A percentile compares a stretch with the other conserved stretches of the same genome.
phyloP scores from a whole-genome alignment of 768 basidiomycete genomes.

The Russula lepida region DNA sequence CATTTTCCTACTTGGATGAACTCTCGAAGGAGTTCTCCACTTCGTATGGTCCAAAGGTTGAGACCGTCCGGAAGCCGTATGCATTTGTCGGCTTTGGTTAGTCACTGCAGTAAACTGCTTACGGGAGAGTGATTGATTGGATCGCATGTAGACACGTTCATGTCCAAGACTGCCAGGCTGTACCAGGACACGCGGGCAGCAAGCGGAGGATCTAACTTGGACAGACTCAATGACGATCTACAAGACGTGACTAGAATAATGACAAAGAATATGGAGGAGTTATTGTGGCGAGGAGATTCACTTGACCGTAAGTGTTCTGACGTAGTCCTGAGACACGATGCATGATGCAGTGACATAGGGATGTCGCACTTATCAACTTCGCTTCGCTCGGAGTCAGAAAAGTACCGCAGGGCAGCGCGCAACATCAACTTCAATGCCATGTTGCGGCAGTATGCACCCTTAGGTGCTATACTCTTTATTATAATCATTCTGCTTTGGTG shows the following conservation, averaged over 20 bases:
- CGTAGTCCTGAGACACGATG: background rate
- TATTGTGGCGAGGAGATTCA: constrained; percentile 96
- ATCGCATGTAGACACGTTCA: constrained; percentile 79
- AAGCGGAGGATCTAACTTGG: constrained; percentile 60
- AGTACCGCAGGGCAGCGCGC: constrained; percentile 90
- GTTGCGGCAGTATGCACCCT: constrained; percentile 91
- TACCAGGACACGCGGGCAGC: constrained; percentile 92
- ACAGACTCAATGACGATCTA: constrained; percentile 89
- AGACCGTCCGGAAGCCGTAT: constrained; percentile 90
- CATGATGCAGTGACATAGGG: constrained; percentile 37
- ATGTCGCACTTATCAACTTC: constrained; percentile 97
- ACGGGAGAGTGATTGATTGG: background rate
- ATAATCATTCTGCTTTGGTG: constrained; percentile 71
- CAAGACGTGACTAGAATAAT: constrained; percentile 98
- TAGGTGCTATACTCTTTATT: constrained; percentile 75
- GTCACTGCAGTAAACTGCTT: constrained; percentile 26
- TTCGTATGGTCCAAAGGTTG: constrained; percentile 90
- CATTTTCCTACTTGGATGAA: constrained; percentile 96
- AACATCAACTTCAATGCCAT: constrained; percentile 93
- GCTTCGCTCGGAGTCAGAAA: constrained; percentile 91
- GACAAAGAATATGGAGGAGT: constrained; percentile 99
- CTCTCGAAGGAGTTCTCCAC: constrained; percentile 91
- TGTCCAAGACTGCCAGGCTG: constrained; percentile 92
- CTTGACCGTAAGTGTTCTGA: constrained; percentile 65
- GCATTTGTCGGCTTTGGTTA: constrained; percentile 96